These are phyloP conservation scores for Rhizopus stolonifer DNA, from an alignment of 371 early-diverging fungal genomes.

Conservation along the genomic window DNA sequence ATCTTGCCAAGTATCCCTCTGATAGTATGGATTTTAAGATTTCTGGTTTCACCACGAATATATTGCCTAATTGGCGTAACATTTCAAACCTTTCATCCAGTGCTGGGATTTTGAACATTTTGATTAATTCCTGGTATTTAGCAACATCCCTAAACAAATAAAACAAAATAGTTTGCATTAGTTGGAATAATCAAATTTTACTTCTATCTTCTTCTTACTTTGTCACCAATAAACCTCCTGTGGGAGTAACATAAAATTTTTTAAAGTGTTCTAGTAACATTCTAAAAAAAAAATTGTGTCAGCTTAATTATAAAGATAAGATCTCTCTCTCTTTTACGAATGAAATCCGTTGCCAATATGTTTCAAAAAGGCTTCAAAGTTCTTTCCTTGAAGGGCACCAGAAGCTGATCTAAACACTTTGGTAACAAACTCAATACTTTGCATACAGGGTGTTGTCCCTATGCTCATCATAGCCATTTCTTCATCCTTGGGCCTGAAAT, in stretches of 20 bases:
- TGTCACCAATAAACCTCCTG: constrained; percentile 85
- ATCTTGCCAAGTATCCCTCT: constrained; percentile 77
- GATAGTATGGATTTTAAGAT: constrained; percentile 81
- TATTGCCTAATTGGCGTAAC: constrained; percentile 89
- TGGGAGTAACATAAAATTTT: constrained; percentile 79
- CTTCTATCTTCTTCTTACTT: constrained; percentile 59
- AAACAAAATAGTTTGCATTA: background rate
- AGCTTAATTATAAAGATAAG: background rate
- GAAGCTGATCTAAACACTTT: constrained; percentile 59
- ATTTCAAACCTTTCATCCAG: constrained; percentile 87
- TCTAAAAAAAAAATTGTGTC: constrained; percentile 35
- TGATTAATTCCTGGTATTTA: constrained; percentile 86
- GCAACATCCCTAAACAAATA: constrained; percentile 77
- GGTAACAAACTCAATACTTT: constrained; percentile 67
- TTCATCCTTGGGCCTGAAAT: constrained; percentile 85
- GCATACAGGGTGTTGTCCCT: constrained; percentile 76
- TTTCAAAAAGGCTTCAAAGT: constrained; percentile 71
- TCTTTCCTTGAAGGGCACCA: constrained; percentile 73
- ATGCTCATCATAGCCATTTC: constrained; percentile 71
- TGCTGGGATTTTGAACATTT: constrained; percentile 69
- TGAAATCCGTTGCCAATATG: constrained; percentile 83
- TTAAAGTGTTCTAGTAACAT: constrained; percentile 90
- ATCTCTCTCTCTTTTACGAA: constrained; percentile 49
- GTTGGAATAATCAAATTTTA: no score
- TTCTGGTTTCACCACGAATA: constrained; percentile 90